Evolutionary conservation across 306 rosid species (phyloP), one percentile per base, ranked within the genome.

Genomic region (Vicia sativa): DNA sequence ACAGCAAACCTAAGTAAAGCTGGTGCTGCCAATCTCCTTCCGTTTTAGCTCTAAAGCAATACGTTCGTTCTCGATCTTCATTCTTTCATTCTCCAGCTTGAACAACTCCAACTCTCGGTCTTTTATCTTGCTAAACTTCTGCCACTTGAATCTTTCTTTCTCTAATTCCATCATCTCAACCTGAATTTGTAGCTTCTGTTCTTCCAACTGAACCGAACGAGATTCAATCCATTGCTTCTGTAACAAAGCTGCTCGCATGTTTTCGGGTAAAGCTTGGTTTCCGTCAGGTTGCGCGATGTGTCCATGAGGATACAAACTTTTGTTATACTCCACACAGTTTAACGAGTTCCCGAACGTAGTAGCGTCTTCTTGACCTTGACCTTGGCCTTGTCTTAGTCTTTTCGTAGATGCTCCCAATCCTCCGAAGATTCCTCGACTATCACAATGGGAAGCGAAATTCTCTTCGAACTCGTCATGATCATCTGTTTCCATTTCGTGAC

Each of bases 1-100:
- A 18, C 34, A 35, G 43, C 70, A 46, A 60, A 69, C 67, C 78
- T 81, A 87, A 73, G 79, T 82, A 62, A 86, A 81, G 71, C 82
- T 68, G 10, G 79, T 37, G n/a, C 77, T 74, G 64, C 75, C 74
- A 68, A 82, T 71, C 80, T 89, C 89, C 80, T 83, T 87, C 43
- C 62, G 83, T 83, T 84, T 92, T 45, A 92, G 69, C 68, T 92
- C 92, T 49, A 92, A 77, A 31, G 81, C 80, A 69, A 86, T 49
- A 1, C 86, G 87, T 65, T 92, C 92, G 48, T 92, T 92, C 71
- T 92, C 96, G 34, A 87, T 85, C 84, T 81, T 89, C 96, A 92
- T 89, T 74, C 85, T 87, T 71, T 86, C 95, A 37, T 92, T 92
- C 70, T 79, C 90, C 89, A 87, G 65, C 83, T 85, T 87, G 83